Conservation (phyloP, 208 protist species). For the Trypanosoma melophagium region DNA sequence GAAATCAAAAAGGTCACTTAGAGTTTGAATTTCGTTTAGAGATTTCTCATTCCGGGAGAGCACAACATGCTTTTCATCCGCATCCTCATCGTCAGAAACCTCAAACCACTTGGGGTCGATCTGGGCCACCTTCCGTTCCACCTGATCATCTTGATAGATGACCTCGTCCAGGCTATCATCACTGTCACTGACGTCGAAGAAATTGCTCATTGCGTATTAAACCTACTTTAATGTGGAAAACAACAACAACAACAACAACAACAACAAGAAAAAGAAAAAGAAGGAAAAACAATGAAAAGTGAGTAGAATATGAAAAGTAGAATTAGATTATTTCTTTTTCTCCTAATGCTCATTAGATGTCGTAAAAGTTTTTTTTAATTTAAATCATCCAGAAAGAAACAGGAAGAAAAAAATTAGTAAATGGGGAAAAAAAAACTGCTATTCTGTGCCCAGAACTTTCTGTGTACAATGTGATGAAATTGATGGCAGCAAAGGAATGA, state of each 20-base stretch:
- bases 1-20: slow-evolving; percentile 61
- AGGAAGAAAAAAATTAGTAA: slow-evolving; percentile 3
- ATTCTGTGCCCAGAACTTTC: background rate
- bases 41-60: slow-evolving; percentile 65
- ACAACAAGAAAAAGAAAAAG: slow-evolving; percentile 10
- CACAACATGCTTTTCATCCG: slow-evolving; percentile 52
- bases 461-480: background rate
- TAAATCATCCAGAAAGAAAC: slow-evolving; percentile 11
- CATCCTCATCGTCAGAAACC: slow-evolving; percentile 72
- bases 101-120: slow-evolving; percentile 78
- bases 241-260: too few relatives aligned
- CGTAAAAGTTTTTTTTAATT: background rate
- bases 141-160: slow-evolving; percentile 30
- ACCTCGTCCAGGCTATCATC: slow-evolving; percentile 49
- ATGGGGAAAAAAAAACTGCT: slow-evolving; percentile 6
- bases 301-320: background rate
- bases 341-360: too few relatives aligned
- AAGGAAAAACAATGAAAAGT: slow-evolving; percentile 24
- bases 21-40: slow-evolving; percentile 44
- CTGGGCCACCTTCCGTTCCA: slow-evolving; percentile 50
- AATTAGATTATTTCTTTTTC: slow-evolving; percentile 14
- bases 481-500: background rate
- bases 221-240: background rate
- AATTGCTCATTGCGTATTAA: slow-evolving; percentile 35
- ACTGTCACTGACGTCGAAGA: slow-evolving; percentile 47